phyloP scores from a whole-genome alignment of 768 basidiomycete genomes.

The Leccinum uliginosum region DNA sequence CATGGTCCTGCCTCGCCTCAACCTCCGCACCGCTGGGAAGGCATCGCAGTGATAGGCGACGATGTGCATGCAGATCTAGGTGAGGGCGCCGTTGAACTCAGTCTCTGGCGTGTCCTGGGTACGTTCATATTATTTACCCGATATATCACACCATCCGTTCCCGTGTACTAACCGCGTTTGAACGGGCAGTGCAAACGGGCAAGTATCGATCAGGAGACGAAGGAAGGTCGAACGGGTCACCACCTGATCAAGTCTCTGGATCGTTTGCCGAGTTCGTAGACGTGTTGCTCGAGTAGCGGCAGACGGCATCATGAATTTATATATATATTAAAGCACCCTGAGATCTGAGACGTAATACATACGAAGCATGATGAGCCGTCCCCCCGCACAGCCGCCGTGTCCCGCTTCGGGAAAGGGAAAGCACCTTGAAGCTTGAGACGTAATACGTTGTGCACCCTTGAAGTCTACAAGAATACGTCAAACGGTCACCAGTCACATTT shows the following conservation, averaged over 20 bases:
- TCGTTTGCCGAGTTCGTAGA: constrained; percentile 55
- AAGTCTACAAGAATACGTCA: too few species aligned
- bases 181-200: constrained; percentile 53
- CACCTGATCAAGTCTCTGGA: constrained; percentile 52
- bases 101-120: constrained; percentile 64
- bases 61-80: constrained; percentile 64
- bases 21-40: constrained; percentile 3
- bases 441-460: too few species aligned
- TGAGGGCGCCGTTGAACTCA: constrained; percentile 54
- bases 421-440: too few species aligned
- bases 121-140: constrained; percentile 11
- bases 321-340: too few species aligned
- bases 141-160: too few species aligned
- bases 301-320: too few species aligned
- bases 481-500: too few species aligned
- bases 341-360: too few species aligned
- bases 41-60: constrained; percentile 57
- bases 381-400: too few species aligned
- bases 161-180: not conserved
- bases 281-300: constrained; percentile 27
- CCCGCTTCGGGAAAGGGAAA: too few species aligned
- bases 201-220: constrained; percentile 67
- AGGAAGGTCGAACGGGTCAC: constrained; percentile 28
- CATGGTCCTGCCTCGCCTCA: too few species aligned
- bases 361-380: too few species aligned